Evolutionary conservation across 140 eudicot species (phyloP), one percentile per base, ranked within the genome.

Genomic region (Ambrosia hybrid): DNA sequence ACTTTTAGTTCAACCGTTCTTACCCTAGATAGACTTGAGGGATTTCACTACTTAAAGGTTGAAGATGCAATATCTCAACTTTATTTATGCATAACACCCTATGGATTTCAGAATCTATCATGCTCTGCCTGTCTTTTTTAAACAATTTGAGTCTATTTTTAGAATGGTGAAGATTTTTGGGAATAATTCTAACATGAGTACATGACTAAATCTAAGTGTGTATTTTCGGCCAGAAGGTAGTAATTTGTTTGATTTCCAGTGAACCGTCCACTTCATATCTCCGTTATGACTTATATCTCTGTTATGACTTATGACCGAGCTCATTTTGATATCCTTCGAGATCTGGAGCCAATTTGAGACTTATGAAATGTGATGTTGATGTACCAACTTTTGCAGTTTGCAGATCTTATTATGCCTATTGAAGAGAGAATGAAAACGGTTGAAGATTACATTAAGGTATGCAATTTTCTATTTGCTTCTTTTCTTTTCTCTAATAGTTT

Each of bases 381-480:
- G 62, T 67, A 38, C 65, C 51, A 45, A 58, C 51, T 79, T 78
- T 78, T 81, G 77, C 88, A 94, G 99, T 94, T 81, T 81, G 55
- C 89, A 41, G 85, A 91, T 72, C 83, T 94, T 57, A 94, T 94
- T 73, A 74, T 86, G 90, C 96, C 99, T 33, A 79, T 88, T 83
- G 95, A 82, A 71, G 84, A 81, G 63, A 83, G 99, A 78, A 88
- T 83, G 90, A 79, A 78, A 78, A 78, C 60, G 17, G 95, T 94
- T 57, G 83, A 88, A 82, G 88, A 91, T 56, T 91, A 86, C 75
- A 94, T 94, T 33, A 83, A 94, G 97, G 99, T 94, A 83, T 79
- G 37, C 16, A 56, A 67, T 36, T 43, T 73, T 67, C 45, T 38
- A 49, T 49, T 46, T 34, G 52, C 60, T 58, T 17, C 38, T 10